Evolutionary conservation across 345 rosid genomes (phyloP).

Genomic region (Heritiera fomes): DNA sequence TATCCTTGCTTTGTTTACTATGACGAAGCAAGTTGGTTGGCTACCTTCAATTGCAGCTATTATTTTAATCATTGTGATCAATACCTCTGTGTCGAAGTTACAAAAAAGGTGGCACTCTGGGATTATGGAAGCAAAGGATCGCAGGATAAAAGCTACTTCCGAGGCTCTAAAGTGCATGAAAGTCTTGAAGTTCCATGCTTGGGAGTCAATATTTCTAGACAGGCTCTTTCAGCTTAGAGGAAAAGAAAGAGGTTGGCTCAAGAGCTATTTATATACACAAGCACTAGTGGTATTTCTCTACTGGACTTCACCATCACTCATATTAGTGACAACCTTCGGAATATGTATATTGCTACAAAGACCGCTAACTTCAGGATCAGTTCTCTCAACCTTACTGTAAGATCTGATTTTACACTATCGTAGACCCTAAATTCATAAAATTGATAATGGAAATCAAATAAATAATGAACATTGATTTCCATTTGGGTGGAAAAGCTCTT

Average conservation of each 20-base stretch:
- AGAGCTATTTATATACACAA: background rate
- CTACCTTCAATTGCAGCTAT: background rate
- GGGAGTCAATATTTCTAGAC: constrained; percentile 1
- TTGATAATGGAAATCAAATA: too few relatives aligned
- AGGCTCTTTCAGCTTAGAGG: background rate
- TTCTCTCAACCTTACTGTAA: constrained; percentile 10
- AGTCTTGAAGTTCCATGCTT: constrained; percentile 1
- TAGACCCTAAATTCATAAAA: too few relatives aligned
- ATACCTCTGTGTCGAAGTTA: background rate
- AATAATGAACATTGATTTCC: too few relatives aligned
- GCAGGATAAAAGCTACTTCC: background rate
- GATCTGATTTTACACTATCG: too few relatives aligned
- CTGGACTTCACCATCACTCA: constrained; percentile 5
- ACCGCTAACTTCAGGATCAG: constrained; percentile 8
- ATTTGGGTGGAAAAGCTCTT: too few relatives aligned
- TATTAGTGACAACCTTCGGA: background rate
- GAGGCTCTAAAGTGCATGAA: constrained; percentile 5
- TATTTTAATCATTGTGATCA: background rate
- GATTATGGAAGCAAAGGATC: constrained; percentile 4
- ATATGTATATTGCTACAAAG: background rate
- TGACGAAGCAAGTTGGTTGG: background rate
- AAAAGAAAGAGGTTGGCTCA: constrained; percentile 1
- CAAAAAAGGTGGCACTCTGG: constrained; percentile 4
- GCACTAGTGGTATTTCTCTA: constrained; percentile 5
- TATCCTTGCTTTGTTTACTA: background rate